Evolutionary conservation across 305 asterid genomes (phyloP).

Genomic region (Plantago rigida): DNA sequence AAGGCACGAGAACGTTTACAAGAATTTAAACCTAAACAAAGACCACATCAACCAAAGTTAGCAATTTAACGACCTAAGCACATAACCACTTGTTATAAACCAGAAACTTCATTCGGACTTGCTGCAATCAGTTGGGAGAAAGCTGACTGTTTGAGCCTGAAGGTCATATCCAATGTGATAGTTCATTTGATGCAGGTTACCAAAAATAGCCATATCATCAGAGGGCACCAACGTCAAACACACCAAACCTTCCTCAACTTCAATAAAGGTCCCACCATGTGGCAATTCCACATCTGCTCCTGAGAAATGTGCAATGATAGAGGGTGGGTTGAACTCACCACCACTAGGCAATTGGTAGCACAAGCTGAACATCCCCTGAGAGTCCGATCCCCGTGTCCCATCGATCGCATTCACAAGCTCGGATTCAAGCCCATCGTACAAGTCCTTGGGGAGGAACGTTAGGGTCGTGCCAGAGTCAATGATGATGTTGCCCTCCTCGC

Average conservation of each 20-base stretch:
- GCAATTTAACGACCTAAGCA: not conserved
- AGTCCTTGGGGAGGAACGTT: constrained; percentile 29
- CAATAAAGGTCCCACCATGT: constrained; percentile 25
- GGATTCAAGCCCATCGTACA: constrained; percentile 28
- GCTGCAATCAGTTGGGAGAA: constrained; percentile 36
- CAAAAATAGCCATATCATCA: constrained; percentile 30
- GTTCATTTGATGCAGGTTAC: constrained; percentile 39
- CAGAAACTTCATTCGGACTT: not conserved
- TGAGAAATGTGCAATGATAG: constrained; percentile 31
- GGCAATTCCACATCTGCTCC: constrained; percentile 38
- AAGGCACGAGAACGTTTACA: not conserved
- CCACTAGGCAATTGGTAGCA: constrained; percentile 27
- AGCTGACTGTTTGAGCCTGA: constrained; percentile 20
- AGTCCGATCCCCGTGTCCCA: constrained; percentile 15
- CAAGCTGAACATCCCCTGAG: constrained; percentile 20
- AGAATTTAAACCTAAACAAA: not conserved
- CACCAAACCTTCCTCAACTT: constrained; percentile 30
- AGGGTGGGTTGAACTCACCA: constrained; percentile 22
- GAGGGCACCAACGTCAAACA: constrained; percentile 37
- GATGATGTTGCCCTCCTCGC: constrained; percentile 34
- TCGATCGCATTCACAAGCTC: constrained; percentile 16
- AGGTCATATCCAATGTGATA: constrained; percentile 40
- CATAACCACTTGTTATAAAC: not conserved
- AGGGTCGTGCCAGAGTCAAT: constrained; percentile 49
- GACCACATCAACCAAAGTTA: too few relatives aligned